Evolutionary conservation across 805 yeast species (phyloP).

Genomic region (Priceomyces melissophilus): DNA sequence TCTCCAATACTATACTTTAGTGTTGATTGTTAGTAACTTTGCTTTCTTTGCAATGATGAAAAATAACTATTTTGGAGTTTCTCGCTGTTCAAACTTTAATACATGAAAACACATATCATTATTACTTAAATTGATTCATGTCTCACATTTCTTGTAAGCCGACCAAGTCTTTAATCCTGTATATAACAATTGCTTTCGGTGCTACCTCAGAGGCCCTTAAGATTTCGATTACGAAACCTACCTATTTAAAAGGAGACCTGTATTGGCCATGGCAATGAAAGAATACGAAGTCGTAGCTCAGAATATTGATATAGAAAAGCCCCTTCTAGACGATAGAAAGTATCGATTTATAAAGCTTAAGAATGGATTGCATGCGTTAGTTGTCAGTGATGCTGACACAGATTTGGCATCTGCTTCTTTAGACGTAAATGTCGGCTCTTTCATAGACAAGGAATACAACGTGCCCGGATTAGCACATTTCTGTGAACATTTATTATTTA

Average conservation of each 20-base stretch:
- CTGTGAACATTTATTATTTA: slow-evolving; percentile 60
- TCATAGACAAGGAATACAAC: slow-evolving; percentile 56
- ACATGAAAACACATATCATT: background rate
- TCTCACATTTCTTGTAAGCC: background rate
- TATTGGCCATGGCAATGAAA: slow-evolving; percentile 4
- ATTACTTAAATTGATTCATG: background rate
- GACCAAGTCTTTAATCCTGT: too few species aligned
- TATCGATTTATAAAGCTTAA: slow-evolving; percentile 63
- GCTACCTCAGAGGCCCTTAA: too few species aligned
- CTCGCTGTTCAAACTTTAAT: too few species aligned
- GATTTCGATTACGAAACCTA: background rate
- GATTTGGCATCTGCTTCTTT: slow-evolving; percentile 78
- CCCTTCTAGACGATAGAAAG: slow-evolving; percentile 66
- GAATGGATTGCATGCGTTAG: slow-evolving; percentile 56
- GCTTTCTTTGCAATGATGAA: too few species aligned
- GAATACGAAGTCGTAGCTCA: slow-evolving; percentile 24
- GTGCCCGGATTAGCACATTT: slow-evolving; percentile 80
- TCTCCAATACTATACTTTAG: background rate
- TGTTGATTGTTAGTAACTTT: background rate
- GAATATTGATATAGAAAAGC: slow-evolving; percentile 35
- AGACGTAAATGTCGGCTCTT: slow-evolving; percentile 76
- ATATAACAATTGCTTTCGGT: too few species aligned
- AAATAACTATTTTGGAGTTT: too few species aligned
- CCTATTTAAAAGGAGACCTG: background rate
- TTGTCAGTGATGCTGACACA: slow-evolving; percentile 65